Percentiles rank a stretch among this genome's conserved stretches.
These are phyloP conservation scores for Cryptococcus sp. DNA, from an alignment of 1,284 basidiomycete species.

Conservation along the genomic window DNA sequence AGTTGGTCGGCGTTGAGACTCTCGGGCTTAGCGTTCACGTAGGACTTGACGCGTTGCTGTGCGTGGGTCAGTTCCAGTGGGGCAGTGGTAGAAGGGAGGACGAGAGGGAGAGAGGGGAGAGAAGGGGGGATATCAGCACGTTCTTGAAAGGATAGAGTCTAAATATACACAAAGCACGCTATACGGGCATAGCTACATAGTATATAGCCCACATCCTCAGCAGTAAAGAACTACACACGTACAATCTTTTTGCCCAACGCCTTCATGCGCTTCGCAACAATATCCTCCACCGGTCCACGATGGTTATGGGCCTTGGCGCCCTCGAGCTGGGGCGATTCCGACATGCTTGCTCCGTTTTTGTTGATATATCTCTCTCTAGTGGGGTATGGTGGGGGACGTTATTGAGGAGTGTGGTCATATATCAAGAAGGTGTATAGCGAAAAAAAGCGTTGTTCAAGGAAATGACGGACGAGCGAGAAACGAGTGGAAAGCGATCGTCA, in stretches of 20 bases:
- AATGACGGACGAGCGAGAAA: too few relatives aligned
- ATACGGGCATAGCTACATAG: neutral
- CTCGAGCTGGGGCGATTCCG: neutral
- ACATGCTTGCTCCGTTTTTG: too few relatives aligned
- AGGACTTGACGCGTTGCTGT: constrained; percentile 68
- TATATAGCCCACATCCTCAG: neutral
- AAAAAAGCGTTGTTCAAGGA: too few relatives aligned
- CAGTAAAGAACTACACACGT: neutral
- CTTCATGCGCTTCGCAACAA: constrained; percentile 71
- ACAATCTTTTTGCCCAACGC: constrained; percentile 78
- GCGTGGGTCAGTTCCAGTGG: neutral
- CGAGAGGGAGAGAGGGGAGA: too few relatives aligned
- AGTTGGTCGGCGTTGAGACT: constrained; percentile 82
- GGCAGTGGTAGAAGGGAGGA: too few relatives aligned
- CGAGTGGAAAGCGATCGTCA: too few relatives aligned
- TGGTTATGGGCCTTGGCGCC: constrained; percentile 11
- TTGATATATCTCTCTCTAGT: too few relatives aligned
- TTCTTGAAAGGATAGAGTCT: neutral
- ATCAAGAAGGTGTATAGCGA: too few relatives aligned
- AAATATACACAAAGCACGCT: neutral
- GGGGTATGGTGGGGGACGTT: too few relatives aligned
- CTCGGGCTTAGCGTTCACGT: constrained; percentile 62
- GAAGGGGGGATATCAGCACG: too few relatives aligned
- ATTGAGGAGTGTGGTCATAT: too few relatives aligned
- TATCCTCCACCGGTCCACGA: constrained; percentile 64